These are phyloP conservation scores for Coelastrella sp. DNA, from an alignment of 139 green algal species.

Conservation along the genomic window DNA sequence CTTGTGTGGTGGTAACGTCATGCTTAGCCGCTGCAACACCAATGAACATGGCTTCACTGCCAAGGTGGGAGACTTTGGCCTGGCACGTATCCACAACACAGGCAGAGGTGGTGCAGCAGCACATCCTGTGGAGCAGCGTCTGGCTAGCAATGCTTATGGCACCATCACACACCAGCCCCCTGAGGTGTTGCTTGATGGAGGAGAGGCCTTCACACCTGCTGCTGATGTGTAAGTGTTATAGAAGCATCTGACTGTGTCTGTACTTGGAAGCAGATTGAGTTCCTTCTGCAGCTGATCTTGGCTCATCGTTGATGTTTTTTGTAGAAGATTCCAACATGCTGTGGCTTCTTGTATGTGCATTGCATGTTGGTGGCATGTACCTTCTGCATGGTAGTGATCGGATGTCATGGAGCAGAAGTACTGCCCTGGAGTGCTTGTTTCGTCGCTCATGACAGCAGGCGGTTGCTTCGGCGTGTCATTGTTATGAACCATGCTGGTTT, in stretches of 20 bases:
- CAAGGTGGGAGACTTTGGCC: slow-evolving; percentile 78
- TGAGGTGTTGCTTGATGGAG: slow-evolving; percentile 38
- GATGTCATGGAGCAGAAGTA: too few relatives aligned
- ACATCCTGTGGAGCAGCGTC: slow-evolving; percentile 26
- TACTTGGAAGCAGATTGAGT: too few relatives aligned
- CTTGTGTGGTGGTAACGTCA: slow-evolving; percentile 74
- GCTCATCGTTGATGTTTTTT: neutral
- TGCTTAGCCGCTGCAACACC: slow-evolving; percentile 49
- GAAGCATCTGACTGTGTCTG: too few relatives aligned
- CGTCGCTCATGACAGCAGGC: too few relatives aligned
- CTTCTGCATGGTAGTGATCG: too few relatives aligned
- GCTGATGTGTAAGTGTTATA: slow-evolving; percentile 22
- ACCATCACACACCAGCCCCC: slow-evolving; percentile 46
- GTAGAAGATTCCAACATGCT: neutral
- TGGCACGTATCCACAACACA: slow-evolving; percentile 42
- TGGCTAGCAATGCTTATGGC: slow-evolving; percentile 28
- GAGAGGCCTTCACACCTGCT: slow-evolving; percentile 17
- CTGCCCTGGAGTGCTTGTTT: too few relatives aligned
- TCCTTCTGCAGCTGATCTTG: too few relatives aligned
- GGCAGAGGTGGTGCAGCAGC: neutral
- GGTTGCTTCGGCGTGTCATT: too few relatives aligned
- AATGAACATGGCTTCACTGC: slow-evolving; percentile 55
- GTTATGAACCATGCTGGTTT: neutral
- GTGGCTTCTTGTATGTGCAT: neutral
- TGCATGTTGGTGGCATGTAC: too few relatives aligned